Evolutionary conservation across 169 alveolate genomes (phyloP).

Genomic region (Amoebophrya sp.): DNA sequence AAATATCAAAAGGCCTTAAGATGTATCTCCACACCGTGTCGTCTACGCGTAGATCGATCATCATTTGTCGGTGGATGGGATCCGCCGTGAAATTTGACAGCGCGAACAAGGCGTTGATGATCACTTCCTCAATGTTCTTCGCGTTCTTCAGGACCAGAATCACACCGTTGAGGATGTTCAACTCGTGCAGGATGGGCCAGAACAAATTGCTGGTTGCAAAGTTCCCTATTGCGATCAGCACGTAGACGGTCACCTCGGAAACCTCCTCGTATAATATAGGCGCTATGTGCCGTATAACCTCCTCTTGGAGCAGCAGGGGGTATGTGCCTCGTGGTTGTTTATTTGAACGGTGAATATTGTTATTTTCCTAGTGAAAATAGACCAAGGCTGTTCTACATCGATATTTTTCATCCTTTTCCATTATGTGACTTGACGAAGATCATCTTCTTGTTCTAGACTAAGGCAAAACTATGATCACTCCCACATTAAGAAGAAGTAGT

Average conservation of each 20-base stretch:
- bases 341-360: too few species aligned
- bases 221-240: constrained; percentile 49
- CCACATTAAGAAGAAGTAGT: too few species aligned
- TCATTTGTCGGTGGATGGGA: constrained; percentile 46
- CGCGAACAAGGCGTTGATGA: constrained; percentile 47
- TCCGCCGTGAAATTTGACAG: constrained; percentile 48
- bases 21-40: not conserved
- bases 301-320: constrained; percentile 45
- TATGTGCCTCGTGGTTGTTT: too few species aligned
- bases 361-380: too few species aligned
- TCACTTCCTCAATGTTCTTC: constrained; percentile 38
- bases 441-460: too few species aligned
- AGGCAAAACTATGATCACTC: too few species aligned
- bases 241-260: constrained; percentile 40
- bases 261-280: constrained; percentile 1
- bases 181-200: constrained; percentile 41
- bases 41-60: constrained; percentile 41
- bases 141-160: constrained; percentile 38
- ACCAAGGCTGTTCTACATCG: too few species aligned
- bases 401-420: too few species aligned
- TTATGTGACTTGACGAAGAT: too few species aligned
- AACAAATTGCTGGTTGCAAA: constrained; percentile 36
- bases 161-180: constrained; percentile 40
- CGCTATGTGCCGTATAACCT: constrained; percentile 37
- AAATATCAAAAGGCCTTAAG: not conserved